Evolutionary conservation across 176 grass and related monocot genomes (phyloP).

Genomic region (Eragrostis nindensis): DNA sequence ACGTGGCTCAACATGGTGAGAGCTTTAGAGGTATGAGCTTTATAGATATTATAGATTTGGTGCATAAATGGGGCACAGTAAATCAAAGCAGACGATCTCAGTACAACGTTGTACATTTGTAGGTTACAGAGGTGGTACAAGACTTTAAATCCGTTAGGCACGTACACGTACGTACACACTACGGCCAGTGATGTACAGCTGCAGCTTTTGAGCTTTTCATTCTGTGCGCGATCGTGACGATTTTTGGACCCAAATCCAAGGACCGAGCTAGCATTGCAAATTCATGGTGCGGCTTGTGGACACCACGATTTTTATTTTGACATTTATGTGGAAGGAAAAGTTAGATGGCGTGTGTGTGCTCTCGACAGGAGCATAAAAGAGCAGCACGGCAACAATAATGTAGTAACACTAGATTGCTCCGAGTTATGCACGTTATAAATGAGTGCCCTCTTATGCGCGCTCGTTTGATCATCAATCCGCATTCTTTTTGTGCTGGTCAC

Average conservation of each 20-base stretch:
- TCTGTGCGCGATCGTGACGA: not conserved
- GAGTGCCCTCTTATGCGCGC: not conserved
- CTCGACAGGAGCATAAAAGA: slow-evolving; percentile 51
- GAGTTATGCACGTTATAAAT: slow-evolving; percentile 41
- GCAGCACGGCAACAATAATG: slow-evolving; percentile 51
- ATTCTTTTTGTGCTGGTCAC: not conserved
- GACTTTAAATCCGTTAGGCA: not conserved
- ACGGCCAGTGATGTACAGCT: not conserved
- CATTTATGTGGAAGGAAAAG: slow-evolving; percentile 63
- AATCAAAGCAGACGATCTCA: slow-evolving; percentile 5
- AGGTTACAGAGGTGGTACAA: slow-evolving; percentile 10
- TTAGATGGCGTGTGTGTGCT: slow-evolving; percentile 25
- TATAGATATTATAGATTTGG: too few relatives aligned
- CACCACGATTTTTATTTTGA: slow-evolving; percentile 41
- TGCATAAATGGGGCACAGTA: slow-evolving; percentile 10
- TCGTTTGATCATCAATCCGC: not conserved
- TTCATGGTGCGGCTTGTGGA: slow-evolving; percentile 44
- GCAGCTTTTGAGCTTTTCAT: slow-evolving; percentile 12
- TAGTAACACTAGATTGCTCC: slow-evolving; percentile 16
- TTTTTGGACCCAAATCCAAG: slow-evolving; percentile 25
- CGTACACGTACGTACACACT: not conserved
- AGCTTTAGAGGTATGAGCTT: too few relatives aligned
- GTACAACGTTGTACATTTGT: not conserved
- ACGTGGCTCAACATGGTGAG: too few relatives aligned
- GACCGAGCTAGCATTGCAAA: not conserved